These are phyloP conservation scores for Kwoniella shivajii DNA, from an alignment of 1,284 basidiomycete species.

Conservation along the genomic window DNA sequence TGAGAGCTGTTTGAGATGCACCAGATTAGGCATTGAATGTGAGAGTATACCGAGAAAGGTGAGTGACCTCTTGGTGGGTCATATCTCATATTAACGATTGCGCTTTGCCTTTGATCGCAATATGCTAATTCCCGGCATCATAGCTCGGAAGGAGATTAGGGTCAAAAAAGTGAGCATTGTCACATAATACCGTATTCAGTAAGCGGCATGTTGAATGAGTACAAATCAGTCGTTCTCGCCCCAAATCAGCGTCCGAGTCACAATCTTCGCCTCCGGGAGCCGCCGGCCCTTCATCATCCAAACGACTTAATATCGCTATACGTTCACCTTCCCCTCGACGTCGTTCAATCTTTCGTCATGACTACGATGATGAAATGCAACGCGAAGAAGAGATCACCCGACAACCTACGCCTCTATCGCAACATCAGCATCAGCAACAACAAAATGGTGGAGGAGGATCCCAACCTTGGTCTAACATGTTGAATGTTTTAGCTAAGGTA, in stretches of 20 bases:
- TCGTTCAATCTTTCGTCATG: not conserved
- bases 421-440: not conserved
- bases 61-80: not conserved
- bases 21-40: constrained; percentile 8
- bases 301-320: not conserved
- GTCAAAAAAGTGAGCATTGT: constrained; percentile 20
- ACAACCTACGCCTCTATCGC: not conserved
- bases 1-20: constrained; percentile 13
- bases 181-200: not conserved
- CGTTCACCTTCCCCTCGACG: not conserved
- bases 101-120: not conserved
- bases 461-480: constrained; percentile 21
- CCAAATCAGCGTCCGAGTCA: not conserved
- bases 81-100: not conserved
- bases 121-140: too few species aligned
- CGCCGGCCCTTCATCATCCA: not conserved
- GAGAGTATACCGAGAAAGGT: constrained; percentile 18
- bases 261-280: not conserved
- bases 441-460: not conserved
- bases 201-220: too few species aligned
- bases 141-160: constrained; percentile 26
- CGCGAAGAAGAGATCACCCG: not conserved
- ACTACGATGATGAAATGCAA: not conserved
- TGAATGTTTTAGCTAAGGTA: constrained; percentile 23
- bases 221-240: too few species aligned